Base-by-base conservation (phyloP, 345 rosid genomes). In the Eucalyptus marginata region DNA sequence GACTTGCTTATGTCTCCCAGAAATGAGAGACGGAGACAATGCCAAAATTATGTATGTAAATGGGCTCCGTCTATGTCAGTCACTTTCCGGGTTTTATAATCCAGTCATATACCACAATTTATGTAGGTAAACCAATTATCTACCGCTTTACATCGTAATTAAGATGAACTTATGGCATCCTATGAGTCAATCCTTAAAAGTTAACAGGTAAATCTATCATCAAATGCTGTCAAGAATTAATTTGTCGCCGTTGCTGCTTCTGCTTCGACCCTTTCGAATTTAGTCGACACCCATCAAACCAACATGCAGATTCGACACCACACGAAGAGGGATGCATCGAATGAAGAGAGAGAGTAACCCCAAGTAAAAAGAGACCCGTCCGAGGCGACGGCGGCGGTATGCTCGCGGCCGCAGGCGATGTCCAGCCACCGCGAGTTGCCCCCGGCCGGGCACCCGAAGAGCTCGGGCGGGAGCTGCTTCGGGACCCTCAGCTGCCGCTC, bases 341-440 rank as follows among this genome's bases (percentile, higher is more conserved):
- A 86, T 10, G 85, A 86, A 90, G 90, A 89, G 88, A 88, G 88
- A 92, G 88, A 68, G 27, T 47, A 47, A 97, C 98, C 99, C 99
- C 99, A 96, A 71, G 98, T 96, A 93, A 98, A 98, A 91, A 98
- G 99, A 46, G 98, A 94, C 80, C 99, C 99, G 92, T 98, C 99
- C 14, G 99, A 97, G 89, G 99, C 98, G 87, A 96, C 99, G 4
- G 99, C 98, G 1, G 99, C 97, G 3, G 99, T 97, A 87, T 98
- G 99, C 91, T 94, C 99, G 8, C 97, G 97, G 89, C 99, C 99
- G 89, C 99, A 98, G 17, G 99, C 94, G 13, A 97, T 95, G 91
- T 98, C 98, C 50, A 98, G 90, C 99, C 99, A 97, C 31, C 97
- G 96, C 8, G 99, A 92, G 90, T 94, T 95, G 18, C 89, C 92